phyloP scores from a whole-genome alignment of 1,139 yeast species.

The Chernovozyma aurita region DNA sequence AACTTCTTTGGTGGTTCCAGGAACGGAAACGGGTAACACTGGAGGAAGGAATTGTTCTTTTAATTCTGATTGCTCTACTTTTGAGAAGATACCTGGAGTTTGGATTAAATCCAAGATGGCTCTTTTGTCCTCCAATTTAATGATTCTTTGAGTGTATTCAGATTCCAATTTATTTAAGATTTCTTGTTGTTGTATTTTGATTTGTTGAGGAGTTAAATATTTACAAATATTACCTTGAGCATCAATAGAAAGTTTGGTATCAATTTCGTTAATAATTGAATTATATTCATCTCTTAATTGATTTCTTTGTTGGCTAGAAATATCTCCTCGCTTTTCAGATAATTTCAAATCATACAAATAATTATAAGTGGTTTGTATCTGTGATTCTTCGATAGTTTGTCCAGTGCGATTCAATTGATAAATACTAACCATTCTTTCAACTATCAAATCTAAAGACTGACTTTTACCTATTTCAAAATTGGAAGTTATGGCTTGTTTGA shows the following conservation, averaged over 20 bases:
- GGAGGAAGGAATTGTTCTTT: slow-evolving; percentile 26
- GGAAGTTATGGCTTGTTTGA: slow-evolving; percentile 12
- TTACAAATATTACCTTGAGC: slow-evolving; percentile 22
- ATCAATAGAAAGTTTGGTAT: slow-evolving; percentile 25
- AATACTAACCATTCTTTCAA: slow-evolving; percentile 49
- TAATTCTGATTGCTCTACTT: slow-evolving; percentile 21
- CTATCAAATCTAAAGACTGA: slow-evolving; percentile 33
- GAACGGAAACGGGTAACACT: slow-evolving; percentile 30
- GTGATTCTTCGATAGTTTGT: slow-evolving; percentile 48
- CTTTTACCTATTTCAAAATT: slow-evolving; percentile 27
- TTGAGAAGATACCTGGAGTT: slow-evolving; percentile 32
- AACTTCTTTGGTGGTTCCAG: slow-evolving; percentile 31
- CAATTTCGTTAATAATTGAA: slow-evolving; percentile 14
- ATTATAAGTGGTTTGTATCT: slow-evolving; percentile 51
- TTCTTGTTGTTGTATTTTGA: slow-evolving; percentile 15
- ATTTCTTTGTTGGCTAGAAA: slow-evolving; percentile 22
- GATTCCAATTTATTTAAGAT: slow-evolving; percentile 16
- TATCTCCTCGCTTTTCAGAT: slow-evolving; percentile 34
- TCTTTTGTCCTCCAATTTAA: slow-evolving; percentile 23
- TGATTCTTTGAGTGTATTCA: slow-evolving; percentile 18
- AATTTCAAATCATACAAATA: slow-evolving; percentile 47
- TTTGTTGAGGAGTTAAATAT: slow-evolving; percentile 17
- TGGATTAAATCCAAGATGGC: slow-evolving; percentile 23
- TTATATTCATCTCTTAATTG: slow-evolving; percentile 19
- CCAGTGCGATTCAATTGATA: slow-evolving; percentile 22